Evolutionary conservation across 306 rosid genomes (phyloP).

Genomic region (Alnus glutinosa): DNA sequence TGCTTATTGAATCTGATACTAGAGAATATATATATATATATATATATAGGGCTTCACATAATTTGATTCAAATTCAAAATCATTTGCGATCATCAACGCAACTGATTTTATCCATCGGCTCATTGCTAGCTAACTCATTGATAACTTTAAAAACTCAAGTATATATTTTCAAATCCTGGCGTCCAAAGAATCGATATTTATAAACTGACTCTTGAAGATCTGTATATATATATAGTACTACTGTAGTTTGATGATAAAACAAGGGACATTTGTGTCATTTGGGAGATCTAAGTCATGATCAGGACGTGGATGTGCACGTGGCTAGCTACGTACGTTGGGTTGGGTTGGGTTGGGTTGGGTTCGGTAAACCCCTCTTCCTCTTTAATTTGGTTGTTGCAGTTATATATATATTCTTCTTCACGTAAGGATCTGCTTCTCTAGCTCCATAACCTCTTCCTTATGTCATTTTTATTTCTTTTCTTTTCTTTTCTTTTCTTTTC

Average conservation of each 20-base stretch:
- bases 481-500: background rate
- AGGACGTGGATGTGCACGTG: background rate
- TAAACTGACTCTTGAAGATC: too few species aligned
- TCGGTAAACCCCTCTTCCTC: slow-evolving; percentile 53
- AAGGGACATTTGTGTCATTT: slow-evolving; percentile 22
- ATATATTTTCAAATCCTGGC: too few species aligned
- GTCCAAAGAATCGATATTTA: too few species aligned
- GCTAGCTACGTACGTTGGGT: background rate
- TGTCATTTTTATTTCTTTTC: background rate
- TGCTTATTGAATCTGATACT: too few species aligned
- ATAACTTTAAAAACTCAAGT: too few species aligned
- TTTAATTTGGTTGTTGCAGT: slow-evolving; percentile 37
- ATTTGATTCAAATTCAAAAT: background rate
- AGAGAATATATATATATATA: too few species aligned
- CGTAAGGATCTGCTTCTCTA: slow-evolving; percentile 29
- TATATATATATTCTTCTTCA: slow-evolving; percentile 24
- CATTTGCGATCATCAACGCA: background rate
- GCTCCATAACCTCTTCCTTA: slow-evolving; percentile 5
- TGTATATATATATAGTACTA: too few species aligned
- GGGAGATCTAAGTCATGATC: background rate
- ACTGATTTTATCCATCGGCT: too few species aligned
- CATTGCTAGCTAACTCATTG: too few species aligned
- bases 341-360: slow-evolving; percentile 34
- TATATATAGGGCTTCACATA: background rate
- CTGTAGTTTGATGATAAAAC: background rate